These are phyloP conservation scores for Russula compacta DNA, from an alignment of 768 basidiomycete genomes.

Conservation along the genomic window DNA sequence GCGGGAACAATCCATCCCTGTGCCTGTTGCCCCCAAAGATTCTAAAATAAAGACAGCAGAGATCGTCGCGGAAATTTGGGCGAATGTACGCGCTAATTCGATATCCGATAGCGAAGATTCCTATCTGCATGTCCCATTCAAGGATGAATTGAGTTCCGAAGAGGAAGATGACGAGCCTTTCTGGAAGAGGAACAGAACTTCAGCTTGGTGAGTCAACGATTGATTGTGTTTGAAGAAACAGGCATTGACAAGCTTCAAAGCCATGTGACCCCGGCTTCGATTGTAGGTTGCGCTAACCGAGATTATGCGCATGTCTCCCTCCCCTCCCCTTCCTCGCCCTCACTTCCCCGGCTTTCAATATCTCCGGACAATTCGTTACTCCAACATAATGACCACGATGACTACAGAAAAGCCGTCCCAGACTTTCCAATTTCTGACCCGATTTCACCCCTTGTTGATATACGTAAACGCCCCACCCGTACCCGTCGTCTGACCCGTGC, in stretches of 20 bases:
- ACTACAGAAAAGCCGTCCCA: neutral
- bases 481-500: neutral
- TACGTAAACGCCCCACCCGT: neutral
- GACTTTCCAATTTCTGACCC: neutral
- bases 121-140: conserved; percentile 20
- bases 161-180: conserved; percentile 18
- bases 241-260: neutral
- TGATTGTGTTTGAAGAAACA: neutral
- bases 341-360: neutral
- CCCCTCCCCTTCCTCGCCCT: conserved; percentile 4
- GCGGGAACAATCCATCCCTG: conserved; percentile 22
- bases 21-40: conserved; percentile 28
- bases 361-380: neutral
- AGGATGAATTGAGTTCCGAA: conserved; percentile 22
- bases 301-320: neutral
- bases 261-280: neutral
- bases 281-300: neutral
- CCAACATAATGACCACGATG: neutral
- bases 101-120: conserved; percentile 35
- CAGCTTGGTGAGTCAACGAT: neutral
- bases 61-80: conserved; percentile 58
- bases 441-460: neutral
- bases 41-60: conserved; percentile 39
- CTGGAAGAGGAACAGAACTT: conserved; percentile 3
- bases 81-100: conserved; percentile 39